phyloP scores from a whole-genome alignment of 192 early-diverging fungal genomes.

The Funneliformis mosseae region DNA sequence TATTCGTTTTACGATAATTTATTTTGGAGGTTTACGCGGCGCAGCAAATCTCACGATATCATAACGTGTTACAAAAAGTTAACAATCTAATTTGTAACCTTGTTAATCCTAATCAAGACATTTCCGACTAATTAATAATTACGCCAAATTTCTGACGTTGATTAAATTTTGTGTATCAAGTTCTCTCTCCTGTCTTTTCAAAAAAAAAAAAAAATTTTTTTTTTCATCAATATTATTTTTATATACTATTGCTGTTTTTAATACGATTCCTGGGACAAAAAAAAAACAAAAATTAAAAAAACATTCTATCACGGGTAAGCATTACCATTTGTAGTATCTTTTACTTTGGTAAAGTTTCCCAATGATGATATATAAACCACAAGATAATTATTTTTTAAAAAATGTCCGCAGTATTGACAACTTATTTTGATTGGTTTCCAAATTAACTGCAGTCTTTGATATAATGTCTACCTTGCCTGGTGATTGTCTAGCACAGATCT shows the following conservation, averaged over 20 bases:
- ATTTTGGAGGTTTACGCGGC: too few relatives aligned
- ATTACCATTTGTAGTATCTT: not conserved
- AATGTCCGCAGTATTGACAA: not conserved
- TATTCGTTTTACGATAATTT: too few relatives aligned
- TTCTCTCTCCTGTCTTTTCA: not conserved
- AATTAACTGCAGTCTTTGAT: not conserved
- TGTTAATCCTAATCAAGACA: not conserved
- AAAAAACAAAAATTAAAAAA: not conserved
- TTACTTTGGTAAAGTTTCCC: not conserved
- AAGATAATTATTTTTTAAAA: not conserved
- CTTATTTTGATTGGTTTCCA: not conserved
- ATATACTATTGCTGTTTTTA: not conserved
- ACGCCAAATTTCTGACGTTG: not conserved
- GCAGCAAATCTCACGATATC: not conserved
- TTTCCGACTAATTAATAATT: not conserved
- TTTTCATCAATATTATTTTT: not conserved
- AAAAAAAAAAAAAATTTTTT: too few relatives aligned
- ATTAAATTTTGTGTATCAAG: not conserved
- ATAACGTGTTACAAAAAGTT: not conserved
- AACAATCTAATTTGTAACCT: not conserved
- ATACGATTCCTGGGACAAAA: not conserved
- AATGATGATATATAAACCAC: not conserved
- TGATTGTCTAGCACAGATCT: constrained; percentile 10
- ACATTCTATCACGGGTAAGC: not conserved
- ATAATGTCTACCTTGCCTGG: not conserved